Evolutionary conservation across 2,329 filamentous ascomycete genomes (phyloP).

Genomic region (Cladosporium sp.): DNA sequence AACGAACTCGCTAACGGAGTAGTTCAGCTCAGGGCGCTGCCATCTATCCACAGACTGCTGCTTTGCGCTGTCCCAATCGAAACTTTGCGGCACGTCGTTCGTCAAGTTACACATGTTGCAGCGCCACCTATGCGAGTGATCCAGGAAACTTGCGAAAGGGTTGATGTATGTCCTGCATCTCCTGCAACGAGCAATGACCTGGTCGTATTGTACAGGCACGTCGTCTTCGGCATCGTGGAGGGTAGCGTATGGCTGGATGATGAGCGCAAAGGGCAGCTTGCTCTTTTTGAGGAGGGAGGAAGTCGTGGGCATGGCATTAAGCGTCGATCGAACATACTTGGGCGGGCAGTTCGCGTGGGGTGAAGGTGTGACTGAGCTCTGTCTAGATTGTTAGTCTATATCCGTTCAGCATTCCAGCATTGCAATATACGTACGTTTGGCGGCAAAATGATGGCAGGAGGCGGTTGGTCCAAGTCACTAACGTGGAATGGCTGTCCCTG

Average conservation of each 20-base stretch:
- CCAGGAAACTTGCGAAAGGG: constrained; percentile 91
- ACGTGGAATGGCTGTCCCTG: constrained; percentile 92
- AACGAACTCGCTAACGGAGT: constrained; percentile 95
- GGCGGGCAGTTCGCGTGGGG: constrained; percentile 85
- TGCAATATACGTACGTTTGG: constrained; percentile 63
- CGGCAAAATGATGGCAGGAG: constrained; percentile 84
- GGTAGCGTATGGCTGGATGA: constrained; percentile 92
- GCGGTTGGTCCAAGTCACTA: constrained; percentile 83
- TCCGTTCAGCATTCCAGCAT: constrained; percentile 20
- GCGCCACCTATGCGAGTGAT: constrained; percentile 95
- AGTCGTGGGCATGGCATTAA: constrained; percentile 91
- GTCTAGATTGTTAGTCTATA: not conserved
- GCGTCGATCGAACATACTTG: constrained; percentile 90
- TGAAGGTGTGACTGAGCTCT: constrained; percentile 84
- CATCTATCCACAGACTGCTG: constrained; percentile 91
- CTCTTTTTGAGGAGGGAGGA: constrained; percentile 94
- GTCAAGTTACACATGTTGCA: constrained; percentile 99
- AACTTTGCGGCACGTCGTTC: constrained; percentile 98
- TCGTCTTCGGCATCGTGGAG: constrained; percentile 90
- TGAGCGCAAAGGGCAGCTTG: constrained; percentile 87
- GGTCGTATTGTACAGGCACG: constrained; percentile 88
- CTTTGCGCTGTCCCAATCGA: constrained; percentile 92
- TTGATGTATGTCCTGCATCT: constrained; percentile 97
- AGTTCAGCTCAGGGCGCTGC: constrained; percentile 88
- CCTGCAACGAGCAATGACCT: constrained; percentile 93